Percentiles rank a stretch among this genome's conserved stretches.
Evolutionary conservation across 495 filamentous ascomycete species (phyloP).

Genomic region (Hypoxylon fuscum): DNA sequence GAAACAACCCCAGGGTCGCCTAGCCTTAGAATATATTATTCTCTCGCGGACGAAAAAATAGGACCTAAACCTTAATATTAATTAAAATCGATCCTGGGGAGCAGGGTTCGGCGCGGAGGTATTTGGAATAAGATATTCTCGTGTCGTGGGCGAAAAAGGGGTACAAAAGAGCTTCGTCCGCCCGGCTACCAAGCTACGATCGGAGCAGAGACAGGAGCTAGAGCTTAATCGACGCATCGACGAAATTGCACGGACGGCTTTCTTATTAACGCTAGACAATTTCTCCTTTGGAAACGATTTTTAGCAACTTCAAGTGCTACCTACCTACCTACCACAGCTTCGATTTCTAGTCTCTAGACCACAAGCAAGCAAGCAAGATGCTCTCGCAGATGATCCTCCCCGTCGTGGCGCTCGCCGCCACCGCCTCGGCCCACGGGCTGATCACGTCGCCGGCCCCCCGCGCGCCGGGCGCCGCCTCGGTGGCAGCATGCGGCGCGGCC

Average conservation of each 20-base stretch:
- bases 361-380: too few species aligned
- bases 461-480: conserved; percentile 66
- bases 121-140: too few species aligned
- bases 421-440: conserved; percentile 69
- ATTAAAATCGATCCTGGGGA: conserved; percentile 26
- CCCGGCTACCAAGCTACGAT: conserved; percentile 16
- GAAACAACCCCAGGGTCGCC: conserved; percentile 15
- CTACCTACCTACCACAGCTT: too few species aligned
- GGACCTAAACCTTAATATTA: conserved; percentile 14
- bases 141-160: conserved; percentile 3
- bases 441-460: conserved; percentile 67
- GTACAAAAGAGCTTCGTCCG: conserved; percentile 33
- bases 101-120: conserved; percentile 22
- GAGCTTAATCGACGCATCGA: not conserved
- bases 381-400: conserved; percentile 40
- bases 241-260: not conserved
- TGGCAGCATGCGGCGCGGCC: conserved; percentile 68
- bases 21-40: conserved; percentile 33
- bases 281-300: too few species aligned
- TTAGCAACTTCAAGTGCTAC: not conserved
- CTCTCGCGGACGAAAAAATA: conserved; percentile 14
- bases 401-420: conserved; percentile 60
- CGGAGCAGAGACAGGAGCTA: conserved; percentile 2
- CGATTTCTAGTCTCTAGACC: conserved; percentile 1
- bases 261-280: not conserved